Base-by-base conservation (phyloP, 768 basidiomycete species). In the Hericium rajendrae region DNA sequence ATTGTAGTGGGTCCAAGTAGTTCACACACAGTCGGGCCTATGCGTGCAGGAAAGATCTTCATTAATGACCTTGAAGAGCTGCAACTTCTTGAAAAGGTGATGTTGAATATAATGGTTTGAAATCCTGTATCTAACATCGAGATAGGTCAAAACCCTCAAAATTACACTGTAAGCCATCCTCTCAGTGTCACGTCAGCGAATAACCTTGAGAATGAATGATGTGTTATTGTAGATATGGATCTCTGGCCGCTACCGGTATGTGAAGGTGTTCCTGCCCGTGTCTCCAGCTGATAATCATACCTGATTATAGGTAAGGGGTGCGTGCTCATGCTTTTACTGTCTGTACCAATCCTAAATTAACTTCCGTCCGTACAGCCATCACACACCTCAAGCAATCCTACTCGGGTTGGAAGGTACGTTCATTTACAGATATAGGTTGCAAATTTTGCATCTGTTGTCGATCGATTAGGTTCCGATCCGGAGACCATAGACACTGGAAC, bases 31-130 rank as follows among this genome's bases (percentile, higher is more conserved):
- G 83, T 87, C 37, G 86, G 86, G 0, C 85, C 85, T n/a, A 94
- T 95, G 93, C 82, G 94, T 4, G 93, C 92, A 15, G 90, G 85
- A 9, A 91, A 83, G 57, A 95, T 94, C 62, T 94, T 94, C 68
- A 84, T 91, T 60, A 73, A 77, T 48, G 88, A 92, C 69, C 73
- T 93, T 24, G 71, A 79, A 56, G 83, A 88, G 51, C 68, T 92
- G 22, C 73, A 73, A 22, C 63, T 95, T 53, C 71, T 95, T 41
- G 80, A 87, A 48, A 83, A 88, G 76, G 88, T 81, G 62, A 18
- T 51, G 68, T 52, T 53, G 46, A 50, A 32, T 32, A 38, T 4
- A 5, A 20, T n/a, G 22, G 24, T 46, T 20, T 13, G 18, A 20
- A 38, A 51, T 38, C 46, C 41, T 56, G 18, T 55, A 24, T 22